phyloP scores from a whole-genome alignment of 2,329 filamentous ascomycete genomes.

The Colletotrichum theobromicola region DNA sequence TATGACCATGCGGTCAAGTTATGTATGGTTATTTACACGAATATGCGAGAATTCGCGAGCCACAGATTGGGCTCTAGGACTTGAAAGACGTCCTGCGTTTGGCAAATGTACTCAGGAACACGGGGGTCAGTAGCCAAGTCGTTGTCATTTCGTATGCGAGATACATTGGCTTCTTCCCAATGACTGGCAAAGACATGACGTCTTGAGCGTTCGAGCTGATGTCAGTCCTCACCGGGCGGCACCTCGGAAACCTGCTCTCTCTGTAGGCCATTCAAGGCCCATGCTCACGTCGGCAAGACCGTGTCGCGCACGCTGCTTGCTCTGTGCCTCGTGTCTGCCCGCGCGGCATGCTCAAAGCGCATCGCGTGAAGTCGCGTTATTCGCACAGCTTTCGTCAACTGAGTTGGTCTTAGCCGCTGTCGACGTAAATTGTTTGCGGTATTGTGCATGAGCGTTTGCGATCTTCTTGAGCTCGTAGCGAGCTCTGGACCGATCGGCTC shows the following conservation, averaged over 20 bases:
- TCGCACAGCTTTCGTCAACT: not conserved
- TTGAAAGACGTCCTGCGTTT: not conserved
- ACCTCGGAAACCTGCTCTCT: not conserved
- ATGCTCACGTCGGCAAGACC: not conserved
- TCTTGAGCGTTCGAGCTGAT: not conserved
- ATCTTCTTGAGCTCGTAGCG: not conserved
- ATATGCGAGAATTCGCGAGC: not conserved
- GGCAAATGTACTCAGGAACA: not conserved
- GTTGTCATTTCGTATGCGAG: not conserved
- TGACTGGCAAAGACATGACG: not conserved
- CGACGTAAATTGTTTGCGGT: not conserved
- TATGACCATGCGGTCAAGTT: not conserved
- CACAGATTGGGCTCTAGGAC: not conserved
- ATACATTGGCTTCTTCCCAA: not conserved
- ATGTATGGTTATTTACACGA: not conserved
- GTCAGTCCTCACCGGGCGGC: no score
- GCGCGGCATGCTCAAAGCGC: not conserved
- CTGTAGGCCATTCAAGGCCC: not conserved
- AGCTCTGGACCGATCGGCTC: not conserved
- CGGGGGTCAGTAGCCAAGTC: no score
- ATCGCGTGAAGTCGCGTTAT: not conserved
- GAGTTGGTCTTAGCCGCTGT: not conserved
- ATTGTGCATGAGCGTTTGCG: not conserved
- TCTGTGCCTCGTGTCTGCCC: not conserved
- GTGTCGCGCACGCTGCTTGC: not conserved